These are phyloP conservation scores for Nakazawaea sp. DNA, from an alignment of 805 yeast species.

Conservation along the genomic window DNA sequence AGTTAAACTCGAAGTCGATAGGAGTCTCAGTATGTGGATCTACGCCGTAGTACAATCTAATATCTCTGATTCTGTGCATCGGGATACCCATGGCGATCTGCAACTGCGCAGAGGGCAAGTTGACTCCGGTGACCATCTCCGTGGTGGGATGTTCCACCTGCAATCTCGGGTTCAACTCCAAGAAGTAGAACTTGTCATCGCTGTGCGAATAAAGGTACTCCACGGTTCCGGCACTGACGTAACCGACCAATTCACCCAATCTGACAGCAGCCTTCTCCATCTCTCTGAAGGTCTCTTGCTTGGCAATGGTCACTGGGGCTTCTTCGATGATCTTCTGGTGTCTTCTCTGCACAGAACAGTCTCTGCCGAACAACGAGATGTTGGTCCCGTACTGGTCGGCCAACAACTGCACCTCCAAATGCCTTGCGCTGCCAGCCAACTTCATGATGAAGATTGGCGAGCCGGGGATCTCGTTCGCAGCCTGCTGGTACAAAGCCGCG, in stretches of 20 bases:
- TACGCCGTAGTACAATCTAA: constrained; percentile 87
- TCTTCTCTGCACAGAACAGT: constrained; percentile 99
- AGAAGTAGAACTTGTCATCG: constrained; percentile 91
- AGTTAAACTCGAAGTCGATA: constrained; percentile 83
- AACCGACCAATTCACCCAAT: constrained; percentile 93
- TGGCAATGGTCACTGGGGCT: constrained; percentile 97
- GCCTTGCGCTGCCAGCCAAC: constrained; percentile 96
- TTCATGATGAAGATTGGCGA: constrained; percentile 98
- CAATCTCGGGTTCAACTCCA: constrained; percentile 95
- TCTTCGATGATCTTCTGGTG: constrained; percentile 99
- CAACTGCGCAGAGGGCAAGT: constrained; percentile 96
- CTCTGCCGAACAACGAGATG: constrained; percentile 96
- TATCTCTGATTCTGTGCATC: constrained; percentile 89
- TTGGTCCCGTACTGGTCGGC: constrained; percentile 99
- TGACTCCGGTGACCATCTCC: constrained; percentile 98
- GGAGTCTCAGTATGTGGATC: constrained; percentile 90
- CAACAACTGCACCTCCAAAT: constrained; percentile 92
- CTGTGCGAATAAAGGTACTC: constrained; percentile 93
- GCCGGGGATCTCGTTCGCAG: constrained; percentile 96
- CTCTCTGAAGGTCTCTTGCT: constrained; percentile 70
- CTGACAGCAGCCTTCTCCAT: constrained; percentile 99
- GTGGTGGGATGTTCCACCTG: constrained; percentile 99
- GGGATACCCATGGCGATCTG: constrained; percentile 99
- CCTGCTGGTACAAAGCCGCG: constrained; percentile 74
- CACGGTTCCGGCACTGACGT: constrained; percentile 98